Evolutionary conservation across 352 stramenopile genomes (phyloP).

Genomic region (Pythium phragmitis): DNA sequence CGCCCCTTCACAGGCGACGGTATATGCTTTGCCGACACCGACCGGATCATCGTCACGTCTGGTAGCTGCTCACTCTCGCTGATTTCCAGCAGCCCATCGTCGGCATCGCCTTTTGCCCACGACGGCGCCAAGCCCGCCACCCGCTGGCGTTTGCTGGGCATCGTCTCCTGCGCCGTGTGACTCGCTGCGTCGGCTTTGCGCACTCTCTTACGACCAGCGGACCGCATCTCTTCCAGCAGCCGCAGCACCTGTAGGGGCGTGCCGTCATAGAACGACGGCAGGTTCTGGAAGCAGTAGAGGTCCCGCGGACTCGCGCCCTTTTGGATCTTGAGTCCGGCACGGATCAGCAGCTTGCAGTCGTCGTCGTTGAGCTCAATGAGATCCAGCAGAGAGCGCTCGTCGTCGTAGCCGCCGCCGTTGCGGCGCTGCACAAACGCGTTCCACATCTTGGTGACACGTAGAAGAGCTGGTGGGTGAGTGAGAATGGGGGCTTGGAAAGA

Average conservation of each 20-base stretch:
- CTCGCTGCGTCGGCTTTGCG: not conserved
- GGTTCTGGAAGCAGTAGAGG: conserved; percentile 40
- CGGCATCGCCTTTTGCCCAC: conserved; percentile 1
- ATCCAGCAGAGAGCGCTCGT: conserved; percentile 9
- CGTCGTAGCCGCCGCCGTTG: conserved; percentile 11
- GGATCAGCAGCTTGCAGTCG: conserved; percentile 33
- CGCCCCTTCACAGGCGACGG: conserved; percentile 17
- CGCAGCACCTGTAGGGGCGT: conserved; percentile 33
- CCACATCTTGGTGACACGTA: conserved; percentile 11
- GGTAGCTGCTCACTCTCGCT: conserved; percentile 3
- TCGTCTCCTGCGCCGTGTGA: not conserved
- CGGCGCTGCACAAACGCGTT: conserved; percentile 22
- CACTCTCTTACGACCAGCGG: conserved; percentile 1
- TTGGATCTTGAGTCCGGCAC: conserved; percentile 29
- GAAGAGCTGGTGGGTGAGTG: not conserved
- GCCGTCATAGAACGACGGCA: conserved; percentile 28
- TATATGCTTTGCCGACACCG: conserved; percentile 2
- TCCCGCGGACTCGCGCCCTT: conserved; percentile 26
- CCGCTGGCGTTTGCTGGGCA: conserved; percentile 16
- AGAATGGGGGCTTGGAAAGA: not conserved
- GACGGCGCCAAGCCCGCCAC: not conserved
- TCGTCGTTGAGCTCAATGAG: conserved; percentile 35
- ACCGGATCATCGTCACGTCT: conserved; percentile 15
- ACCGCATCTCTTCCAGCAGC: conserved; percentile 23
- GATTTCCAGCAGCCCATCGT: conserved; percentile 11